Evolutionary conservation across 2,329 filamentous ascomycete species (phyloP).

Genomic region (Aaosphaeria arxii): DNA sequence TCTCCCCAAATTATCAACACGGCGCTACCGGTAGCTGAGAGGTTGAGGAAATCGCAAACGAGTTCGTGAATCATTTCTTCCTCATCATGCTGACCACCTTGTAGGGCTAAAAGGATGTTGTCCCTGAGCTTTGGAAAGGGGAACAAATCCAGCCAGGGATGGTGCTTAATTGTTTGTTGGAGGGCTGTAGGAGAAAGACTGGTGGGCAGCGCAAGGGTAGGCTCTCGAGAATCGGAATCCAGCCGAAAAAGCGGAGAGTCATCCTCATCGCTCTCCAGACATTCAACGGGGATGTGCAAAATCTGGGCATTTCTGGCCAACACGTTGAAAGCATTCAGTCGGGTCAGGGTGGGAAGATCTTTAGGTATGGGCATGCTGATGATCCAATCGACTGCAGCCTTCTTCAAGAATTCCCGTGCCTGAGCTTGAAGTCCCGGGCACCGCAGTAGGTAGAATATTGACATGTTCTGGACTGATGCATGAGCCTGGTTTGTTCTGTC

Average conservation of each 20-base stretch:
- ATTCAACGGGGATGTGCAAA: background rate
- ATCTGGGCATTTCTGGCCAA: constrained; percentile 1
- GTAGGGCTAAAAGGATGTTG: constrained; percentile 3
- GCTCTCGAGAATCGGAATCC: constrained; percentile 1
- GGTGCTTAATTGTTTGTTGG: constrained; percentile 3
- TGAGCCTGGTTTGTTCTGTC: too few relatives aligned
- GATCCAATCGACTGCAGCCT: background rate
- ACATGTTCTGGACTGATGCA: too few relatives aligned
- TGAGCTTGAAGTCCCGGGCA: background rate
- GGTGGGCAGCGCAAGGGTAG: constrained; percentile 1
- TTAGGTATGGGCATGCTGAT: constrained; percentile 3
- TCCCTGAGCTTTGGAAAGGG: constrained; percentile 6
- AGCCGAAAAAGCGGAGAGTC: background rate
- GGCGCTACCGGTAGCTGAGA: constrained; percentile 3
- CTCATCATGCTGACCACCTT: constrained; percentile 3
- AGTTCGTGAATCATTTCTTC: constrained; percentile 9
- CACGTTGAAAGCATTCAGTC: constrained; percentile 9
- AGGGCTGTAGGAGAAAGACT: constrained; percentile 4
- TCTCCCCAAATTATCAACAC: constrained; percentile 37
- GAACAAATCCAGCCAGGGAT: constrained; percentile 8
- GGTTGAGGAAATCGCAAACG: constrained; percentile 9
- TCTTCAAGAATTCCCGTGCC: background rate
- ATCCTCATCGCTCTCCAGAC: background rate
- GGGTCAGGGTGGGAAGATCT: constrained; percentile 9
- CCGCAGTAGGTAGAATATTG: too few relatives aligned